phyloP scores from a whole-genome alignment of 352 stramenopile genomes.

The Globisporangium orthogonon region DNA sequence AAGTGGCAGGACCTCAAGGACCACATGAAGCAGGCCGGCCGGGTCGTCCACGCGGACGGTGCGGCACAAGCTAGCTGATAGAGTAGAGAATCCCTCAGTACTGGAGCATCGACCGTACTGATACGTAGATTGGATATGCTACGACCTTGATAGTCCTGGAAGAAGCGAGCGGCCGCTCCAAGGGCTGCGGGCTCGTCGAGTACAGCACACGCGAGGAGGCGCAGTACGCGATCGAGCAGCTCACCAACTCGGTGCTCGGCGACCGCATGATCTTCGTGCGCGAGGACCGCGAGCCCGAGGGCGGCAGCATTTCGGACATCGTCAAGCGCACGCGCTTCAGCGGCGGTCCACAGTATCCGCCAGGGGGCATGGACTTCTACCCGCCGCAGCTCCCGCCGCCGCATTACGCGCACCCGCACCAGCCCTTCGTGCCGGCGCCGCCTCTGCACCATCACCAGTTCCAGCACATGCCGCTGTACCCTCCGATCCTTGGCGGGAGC shows the following conservation, averaged over 20 bases:
- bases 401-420: background rate
- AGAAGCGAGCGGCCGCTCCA: constrained; percentile 85
- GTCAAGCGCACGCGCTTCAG: constrained; percentile 24
- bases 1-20: constrained; percentile 96
- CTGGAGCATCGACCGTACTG: background rate
- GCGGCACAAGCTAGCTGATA: background rate
- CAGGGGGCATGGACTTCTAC: constrained; percentile 1
- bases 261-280: constrained; percentile 87
- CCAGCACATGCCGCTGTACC: background rate
- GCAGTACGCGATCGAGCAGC: constrained; percentile 73
- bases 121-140: background rate
- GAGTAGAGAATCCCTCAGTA: no score
- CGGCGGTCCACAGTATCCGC: background rate
- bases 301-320: constrained; percentile 66
- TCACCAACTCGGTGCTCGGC: constrained; percentile 92
- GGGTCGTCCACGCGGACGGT: constrained; percentile 81
- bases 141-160: constrained; percentile 42
- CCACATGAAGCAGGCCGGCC: constrained; percentile 87
- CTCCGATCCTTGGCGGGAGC: constrained; percentile 6
- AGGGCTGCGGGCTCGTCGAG: constrained; percentile 81
- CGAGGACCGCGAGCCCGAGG: constrained; percentile 74
- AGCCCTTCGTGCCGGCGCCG: constrained; percentile 2
- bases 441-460: constrained; percentile 3
- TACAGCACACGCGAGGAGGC: constrained; percentile 70
- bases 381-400: constrained; percentile 2